A percentile compares a stretch with the other conserved stretches of the same genome.
phyloP scores from a whole-genome alignment of 345 rosid genomes.

The Syzygium aromaticum region DNA sequence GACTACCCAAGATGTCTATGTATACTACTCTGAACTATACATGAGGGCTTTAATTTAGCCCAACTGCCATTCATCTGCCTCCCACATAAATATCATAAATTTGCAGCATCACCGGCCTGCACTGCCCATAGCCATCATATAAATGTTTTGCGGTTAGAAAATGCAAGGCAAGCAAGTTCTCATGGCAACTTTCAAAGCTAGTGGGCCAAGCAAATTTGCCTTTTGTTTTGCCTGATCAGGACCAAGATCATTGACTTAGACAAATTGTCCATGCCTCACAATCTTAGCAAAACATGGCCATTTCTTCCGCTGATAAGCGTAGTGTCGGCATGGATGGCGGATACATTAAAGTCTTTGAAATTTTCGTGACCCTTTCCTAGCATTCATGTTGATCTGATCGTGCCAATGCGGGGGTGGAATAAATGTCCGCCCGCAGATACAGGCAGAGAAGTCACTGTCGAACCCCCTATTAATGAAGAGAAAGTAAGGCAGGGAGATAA shows the following conservation, averaged over 20 bases:
- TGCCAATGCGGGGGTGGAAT: neutral
- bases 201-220: neutral
- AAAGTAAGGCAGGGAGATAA: neutral
- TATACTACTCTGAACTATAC: conserved; percentile 1
- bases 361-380: neutral
- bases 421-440: neutral
- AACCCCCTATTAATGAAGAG: neutral
- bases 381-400: neutral
- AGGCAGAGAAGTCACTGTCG: neutral
- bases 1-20: neutral
- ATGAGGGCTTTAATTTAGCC: conserved; percentile 16
- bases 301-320: neutral
- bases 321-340: neutral
- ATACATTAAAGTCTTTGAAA: neutral
- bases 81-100: neutral
- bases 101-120: neutral
- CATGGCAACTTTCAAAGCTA: neutral
- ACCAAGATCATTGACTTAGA: neutral
- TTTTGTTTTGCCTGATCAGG: neutral
- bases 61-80: conserved; percentile 18
- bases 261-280: neutral
- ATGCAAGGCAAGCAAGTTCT: neutral
- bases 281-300: neutral
- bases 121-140: neutral
- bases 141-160: neutral